phyloP scores from a whole-genome alignment of 352 stramenopile genomes.

The Pythium periplocum region DNA sequence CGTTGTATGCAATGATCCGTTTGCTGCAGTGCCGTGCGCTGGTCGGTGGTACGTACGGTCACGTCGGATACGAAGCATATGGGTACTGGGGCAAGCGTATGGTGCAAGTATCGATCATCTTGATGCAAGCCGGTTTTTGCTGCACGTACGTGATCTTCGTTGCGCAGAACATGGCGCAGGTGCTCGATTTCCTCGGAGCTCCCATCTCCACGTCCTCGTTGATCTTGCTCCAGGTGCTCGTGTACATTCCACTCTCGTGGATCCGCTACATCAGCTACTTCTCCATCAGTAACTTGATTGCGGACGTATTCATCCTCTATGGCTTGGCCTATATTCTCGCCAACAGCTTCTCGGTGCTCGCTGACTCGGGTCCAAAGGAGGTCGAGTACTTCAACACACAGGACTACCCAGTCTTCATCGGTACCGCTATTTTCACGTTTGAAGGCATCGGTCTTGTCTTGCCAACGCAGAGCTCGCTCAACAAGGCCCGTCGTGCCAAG shows the following conservation, averaged over 20 bases:
- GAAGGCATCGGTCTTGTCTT: conserved; percentile 79
- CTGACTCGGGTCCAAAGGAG: conserved; percentile 34
- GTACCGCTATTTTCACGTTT: conserved; percentile 77
- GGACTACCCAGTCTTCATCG: conserved; percentile 76
- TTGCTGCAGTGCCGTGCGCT: conserved; percentile 63
- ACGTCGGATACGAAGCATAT: conserved; percentile 65
- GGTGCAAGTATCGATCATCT: conserved; percentile 78
- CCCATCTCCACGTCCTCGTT: conserved; percentile 41
- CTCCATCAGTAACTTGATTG: conserved; percentile 78
- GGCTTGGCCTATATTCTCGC: conserved; percentile 67
- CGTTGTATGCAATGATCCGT: conserved; percentile 71
- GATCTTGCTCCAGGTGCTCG: conserved; percentile 64
- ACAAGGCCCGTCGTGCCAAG: conserved; percentile 50
- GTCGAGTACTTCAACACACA: conserved; percentile 65
- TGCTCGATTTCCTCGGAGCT: conserved; percentile 50
- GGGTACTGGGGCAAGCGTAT: conserved; percentile 61
- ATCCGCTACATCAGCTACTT: conserved; percentile 87
- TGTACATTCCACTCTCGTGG: conserved; percentile 79
- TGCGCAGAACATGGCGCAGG: conserved; percentile 70
- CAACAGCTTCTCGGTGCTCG: conserved; percentile 65
- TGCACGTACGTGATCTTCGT: conserved; percentile 85
- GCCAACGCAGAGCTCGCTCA: conserved; percentile 64
- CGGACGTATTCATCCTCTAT: conserved; percentile 82
- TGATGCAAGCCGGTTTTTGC: conserved; percentile 83
- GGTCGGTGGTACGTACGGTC: conserved; percentile 71